Evolutionary conservation across 2,329 filamentous ascomycete genomes (phyloP).

Genomic region (Dothistroma pini): DNA sequence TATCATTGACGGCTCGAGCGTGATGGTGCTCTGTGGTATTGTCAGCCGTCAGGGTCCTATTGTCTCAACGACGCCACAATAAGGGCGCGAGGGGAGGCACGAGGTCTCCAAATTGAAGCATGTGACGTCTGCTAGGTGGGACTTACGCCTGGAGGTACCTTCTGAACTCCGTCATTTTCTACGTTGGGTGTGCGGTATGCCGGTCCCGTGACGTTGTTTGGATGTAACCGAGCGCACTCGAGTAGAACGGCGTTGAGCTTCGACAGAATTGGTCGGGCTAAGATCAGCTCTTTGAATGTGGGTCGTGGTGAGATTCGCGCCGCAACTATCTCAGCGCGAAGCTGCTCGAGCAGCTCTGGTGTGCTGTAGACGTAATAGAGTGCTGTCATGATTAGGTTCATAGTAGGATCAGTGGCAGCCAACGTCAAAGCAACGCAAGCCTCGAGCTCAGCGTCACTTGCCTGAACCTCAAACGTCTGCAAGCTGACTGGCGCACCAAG

Average conservation of each 20-base stretch:
- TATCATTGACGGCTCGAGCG: constrained; percentile 8
- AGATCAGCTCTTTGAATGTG: constrained; percentile 15
- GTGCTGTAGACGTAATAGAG: constrained; percentile 17
- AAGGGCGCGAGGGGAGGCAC: background rate
- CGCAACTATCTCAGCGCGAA: constrained; percentile 17
- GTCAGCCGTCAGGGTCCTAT: background rate
- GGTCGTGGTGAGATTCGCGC: constrained; percentile 4
- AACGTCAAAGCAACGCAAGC: constrained; percentile 18
- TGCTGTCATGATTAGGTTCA: constrained; percentile 15
- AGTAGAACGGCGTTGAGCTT: constrained; percentile 18
- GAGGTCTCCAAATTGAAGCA: background rate
- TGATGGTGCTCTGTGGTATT: constrained; percentile 14
- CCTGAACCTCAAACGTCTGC: background rate
- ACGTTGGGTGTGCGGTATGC: constrained; percentile 13
- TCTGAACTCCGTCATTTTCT: constrained; percentile 5
- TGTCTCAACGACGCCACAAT: background rate
- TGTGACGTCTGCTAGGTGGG: background rate
- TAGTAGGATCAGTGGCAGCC: constrained; percentile 20
- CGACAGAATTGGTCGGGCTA: constrained; percentile 10
- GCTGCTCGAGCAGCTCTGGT: constrained; percentile 12
- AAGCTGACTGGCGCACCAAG: background rate
- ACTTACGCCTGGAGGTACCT: constrained; percentile 12
- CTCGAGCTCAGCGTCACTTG: constrained; percentile 4
- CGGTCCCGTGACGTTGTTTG: constrained; percentile 6
- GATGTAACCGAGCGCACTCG: constrained; percentile 15